These are phyloP conservation scores for Neolentinus lepideus DNA, from an alignment of 1,284 basidiomycete species.

Conservation along the genomic window DNA sequence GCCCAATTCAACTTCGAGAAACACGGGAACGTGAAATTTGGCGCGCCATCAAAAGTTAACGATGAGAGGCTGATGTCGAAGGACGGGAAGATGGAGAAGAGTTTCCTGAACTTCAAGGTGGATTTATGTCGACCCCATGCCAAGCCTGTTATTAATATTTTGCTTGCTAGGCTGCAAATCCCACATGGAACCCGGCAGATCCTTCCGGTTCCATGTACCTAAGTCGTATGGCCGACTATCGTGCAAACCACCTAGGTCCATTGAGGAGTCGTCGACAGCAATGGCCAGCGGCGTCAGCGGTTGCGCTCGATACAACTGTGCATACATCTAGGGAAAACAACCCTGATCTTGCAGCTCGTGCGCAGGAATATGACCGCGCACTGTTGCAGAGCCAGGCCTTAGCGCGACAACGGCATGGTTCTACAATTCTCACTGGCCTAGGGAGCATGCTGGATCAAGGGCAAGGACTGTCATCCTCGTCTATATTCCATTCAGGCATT, in stretches of 20 bases:
- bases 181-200: constrained; percentile 89
- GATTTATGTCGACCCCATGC: not conserved
- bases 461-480: constrained; percentile 22
- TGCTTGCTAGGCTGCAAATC: constrained; percentile 70
- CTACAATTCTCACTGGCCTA: constrained; percentile 13
- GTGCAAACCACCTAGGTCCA: constrained; percentile 6
- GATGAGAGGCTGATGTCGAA: constrained; percentile 76
- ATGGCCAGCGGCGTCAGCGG: constrained; percentile 5
- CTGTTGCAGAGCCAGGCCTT: constrained; percentile 60
- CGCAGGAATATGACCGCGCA: constrained; percentile 68
- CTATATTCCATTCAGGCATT: constrained; percentile 30
- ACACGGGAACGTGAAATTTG: constrained; percentile 83
- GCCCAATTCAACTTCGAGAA: constrained; percentile 96
- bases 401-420: constrained; percentile 29
- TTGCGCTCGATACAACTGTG: not conserved
- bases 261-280: constrained; percentile 24
- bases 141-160: not conserved
- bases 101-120: constrained; percentile 92
- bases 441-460: constrained; percentile 16
- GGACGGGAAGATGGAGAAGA: constrained; percentile 98
- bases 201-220: constrained; percentile 83
- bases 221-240: constrained; percentile 65
- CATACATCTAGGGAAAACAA: constrained; percentile 10
- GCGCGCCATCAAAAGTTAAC: constrained; percentile 60
- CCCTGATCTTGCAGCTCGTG: constrained; percentile 41